Base-by-base conservation (phyloP, 2,329 filamentous ascomycete genomes). In the Shiraia sp. region DNA sequence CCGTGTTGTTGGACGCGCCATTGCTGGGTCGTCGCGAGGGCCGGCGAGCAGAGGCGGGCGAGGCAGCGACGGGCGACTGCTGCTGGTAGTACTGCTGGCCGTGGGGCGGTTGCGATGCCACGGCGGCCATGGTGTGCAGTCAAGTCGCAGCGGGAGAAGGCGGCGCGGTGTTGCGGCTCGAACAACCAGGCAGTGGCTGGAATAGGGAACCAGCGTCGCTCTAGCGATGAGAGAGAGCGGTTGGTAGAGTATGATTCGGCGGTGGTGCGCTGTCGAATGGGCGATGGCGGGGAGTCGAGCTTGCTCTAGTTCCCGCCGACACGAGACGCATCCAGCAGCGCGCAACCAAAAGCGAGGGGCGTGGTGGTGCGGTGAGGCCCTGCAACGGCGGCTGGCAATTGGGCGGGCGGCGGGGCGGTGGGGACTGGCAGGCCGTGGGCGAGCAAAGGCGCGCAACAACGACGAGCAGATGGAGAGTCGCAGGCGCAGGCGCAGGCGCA, bases 1-100 rank as follows among this genome's bases (percentile, higher is more conserved):
- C 19, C 39, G 71, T 63, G 59, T 63, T 69, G 36, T 71, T 65
- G 13, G 64, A 60, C 46, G 66, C 66, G 57, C 69, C 71, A 69
- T 75, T 71, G 44, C 63, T 69, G 49, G 59, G 53, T 14, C 53
- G 45, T 45, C 60, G 63, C 51, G 68, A 64, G 42, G 63, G 59
- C 42, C 65, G 66, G 37, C 68, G 59, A 40, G 71, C 61, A 22
- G 66, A 68, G 28, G 59, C 54, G 17, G 70, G 63, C 24, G 70
- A 66, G 48, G 61, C 48, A 43, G 58, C 57, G 42, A 42, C 54
- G 29, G 59, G 50, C 33, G 60, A 47, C 39, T 60, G 63, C 32
- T 61, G 55, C 42, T 52, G 51, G 43, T 65, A 62, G 45, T 65
- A 61, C 54, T 66, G 63, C 55, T 63, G 63, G 43, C 51, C 51